Conservation (phyloP, 495 filamentous ascomycete genomes). For the Friedmanniomyces simplex region DNA sequence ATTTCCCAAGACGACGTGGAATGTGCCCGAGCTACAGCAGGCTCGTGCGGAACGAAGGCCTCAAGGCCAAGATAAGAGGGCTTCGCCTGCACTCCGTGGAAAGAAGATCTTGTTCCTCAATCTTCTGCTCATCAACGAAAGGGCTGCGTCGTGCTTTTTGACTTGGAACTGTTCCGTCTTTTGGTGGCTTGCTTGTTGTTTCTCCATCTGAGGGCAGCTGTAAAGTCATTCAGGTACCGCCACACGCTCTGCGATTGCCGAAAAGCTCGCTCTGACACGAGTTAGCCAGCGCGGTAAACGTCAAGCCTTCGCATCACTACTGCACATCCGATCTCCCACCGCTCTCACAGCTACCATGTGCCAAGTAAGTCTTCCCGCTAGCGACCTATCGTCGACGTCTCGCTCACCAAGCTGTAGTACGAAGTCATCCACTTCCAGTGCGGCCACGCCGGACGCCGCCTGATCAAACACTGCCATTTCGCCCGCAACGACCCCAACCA, state of each 20-base stretch:
- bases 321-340: not conserved
- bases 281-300: not conserved
- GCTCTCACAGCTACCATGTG: conserved; percentile 7
- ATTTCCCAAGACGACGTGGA: not conserved
- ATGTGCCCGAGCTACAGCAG: conserved; percentile 14
- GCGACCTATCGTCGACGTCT: not conserved
- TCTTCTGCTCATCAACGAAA: not conserved
- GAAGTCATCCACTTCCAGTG: conserved; percentile 55
- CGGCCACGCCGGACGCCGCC: conserved; percentile 41
- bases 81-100: no score
- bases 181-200: conserved; percentile 6
- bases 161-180: conserved; percentile 9
- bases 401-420: conserved; percentile 31
- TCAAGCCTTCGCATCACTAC: no score
- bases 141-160: conserved; percentile 9
- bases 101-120: not conserved
- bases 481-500: conserved; percentile 57
- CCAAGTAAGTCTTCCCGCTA: conserved; percentile 1
- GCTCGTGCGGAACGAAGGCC: not conserved
- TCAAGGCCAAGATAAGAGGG: not conserved
- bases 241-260: not conserved
- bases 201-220: not conserved
- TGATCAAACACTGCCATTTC: conserved; percentile 58
- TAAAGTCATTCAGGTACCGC: not conserved
- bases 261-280: not conserved